A percentile compares a stretch with the other conserved stretches of the same genome.
These are phyloP conservation scores for Schizopora paradoxa DNA, from an alignment of 1,284 basidiomycete genomes.

Conservation along the genomic window DNA sequence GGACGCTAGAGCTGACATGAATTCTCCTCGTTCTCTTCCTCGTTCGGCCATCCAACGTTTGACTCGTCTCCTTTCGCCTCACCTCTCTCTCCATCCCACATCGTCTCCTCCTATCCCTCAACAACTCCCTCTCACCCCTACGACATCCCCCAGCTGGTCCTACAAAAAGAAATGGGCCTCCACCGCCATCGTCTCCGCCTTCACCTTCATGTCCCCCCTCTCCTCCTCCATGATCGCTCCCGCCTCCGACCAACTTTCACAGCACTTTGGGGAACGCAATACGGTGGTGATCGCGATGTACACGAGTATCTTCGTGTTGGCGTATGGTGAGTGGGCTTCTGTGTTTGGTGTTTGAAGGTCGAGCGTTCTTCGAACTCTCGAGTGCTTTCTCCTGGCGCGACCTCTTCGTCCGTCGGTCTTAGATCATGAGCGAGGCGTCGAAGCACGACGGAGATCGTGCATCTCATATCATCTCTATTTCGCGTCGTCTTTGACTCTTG, in stretches of 20 bases:
- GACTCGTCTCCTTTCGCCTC: no score
- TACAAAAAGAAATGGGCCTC: slow-evolving; percentile 57
- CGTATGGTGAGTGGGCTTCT: slow-evolving; percentile 43
- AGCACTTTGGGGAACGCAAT: slow-evolving; percentile 51
- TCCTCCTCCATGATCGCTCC: slow-evolving; percentile 74
- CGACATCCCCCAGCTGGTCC: slow-evolving; percentile 43
- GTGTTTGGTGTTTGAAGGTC: background rate
- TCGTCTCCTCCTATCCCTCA: background rate
- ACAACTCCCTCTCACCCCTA: background rate
- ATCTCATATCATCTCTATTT: no score
- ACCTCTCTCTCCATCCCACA: background rate
- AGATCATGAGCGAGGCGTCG: no score
- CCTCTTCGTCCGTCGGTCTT: no score
- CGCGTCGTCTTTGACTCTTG: background rate
- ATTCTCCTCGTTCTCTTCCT: background rate
- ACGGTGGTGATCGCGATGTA: slow-evolving; percentile 50
- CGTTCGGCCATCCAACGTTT: no score
- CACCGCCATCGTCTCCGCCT: slow-evolving; percentile 54
- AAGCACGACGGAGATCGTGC: no score
- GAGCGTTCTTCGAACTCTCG: background rate
- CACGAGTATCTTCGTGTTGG: slow-evolving; percentile 65
- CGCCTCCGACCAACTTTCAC: slow-evolving; percentile 47
- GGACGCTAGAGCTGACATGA: background rate
- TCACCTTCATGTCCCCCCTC: slow-evolving; percentile 62
- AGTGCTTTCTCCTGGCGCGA: no score